Evolutionary conservation across 305 asterid genomes (phyloP), one percentile per base, ranked within the genome.

Genomic region (Fraxinus ornus): DNA sequence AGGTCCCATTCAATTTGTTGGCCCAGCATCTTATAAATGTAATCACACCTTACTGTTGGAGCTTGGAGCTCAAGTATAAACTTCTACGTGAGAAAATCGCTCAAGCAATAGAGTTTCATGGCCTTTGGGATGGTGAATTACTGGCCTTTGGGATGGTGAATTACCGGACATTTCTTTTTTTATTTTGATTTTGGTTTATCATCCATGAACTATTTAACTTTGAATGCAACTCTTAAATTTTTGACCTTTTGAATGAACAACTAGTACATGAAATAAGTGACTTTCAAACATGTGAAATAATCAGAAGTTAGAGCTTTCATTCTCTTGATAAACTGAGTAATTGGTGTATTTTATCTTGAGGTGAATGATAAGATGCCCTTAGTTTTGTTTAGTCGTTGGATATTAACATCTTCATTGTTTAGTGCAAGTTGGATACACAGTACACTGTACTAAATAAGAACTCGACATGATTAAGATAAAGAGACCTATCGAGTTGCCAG

Each of bases 1-100:
- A 96, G 98, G 98, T 80, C 97, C 99, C 44, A 93, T 94, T 85
- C 99, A 94, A 80, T 96, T 96, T 77, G 90, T 86, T 32, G 99
- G 99, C 78, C 97, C 98, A 10, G 89, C 85, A 36, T 85, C 99
- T 72, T 88, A 85, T 84, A 86, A 88, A 37, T 85, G 91, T 75
- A 94, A 86, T 76, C 98, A 94, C 91, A 96, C 98, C 73, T 89
- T 96, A 73, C 85, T 93, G 84, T 89, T 96, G 91, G 99, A 96
- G 89, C 92, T 94, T 49, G 98, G 97, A 78, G 91, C 89, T 81
- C 84, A 91, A 85, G 85, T 75, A 24, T 93, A 87, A 88, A 73
- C 12, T 26, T 13, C 75, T 30, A 30, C 44, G 78, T 32, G 82
- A 79, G 85, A 81, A 52, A 41, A 21, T 36, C 70, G 49, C 57